Evolutionary conservation across 1,139 yeast species (phyloP), one percentile per base, ranked within the genome.

Genomic region (Candida glucosophila): DNA sequence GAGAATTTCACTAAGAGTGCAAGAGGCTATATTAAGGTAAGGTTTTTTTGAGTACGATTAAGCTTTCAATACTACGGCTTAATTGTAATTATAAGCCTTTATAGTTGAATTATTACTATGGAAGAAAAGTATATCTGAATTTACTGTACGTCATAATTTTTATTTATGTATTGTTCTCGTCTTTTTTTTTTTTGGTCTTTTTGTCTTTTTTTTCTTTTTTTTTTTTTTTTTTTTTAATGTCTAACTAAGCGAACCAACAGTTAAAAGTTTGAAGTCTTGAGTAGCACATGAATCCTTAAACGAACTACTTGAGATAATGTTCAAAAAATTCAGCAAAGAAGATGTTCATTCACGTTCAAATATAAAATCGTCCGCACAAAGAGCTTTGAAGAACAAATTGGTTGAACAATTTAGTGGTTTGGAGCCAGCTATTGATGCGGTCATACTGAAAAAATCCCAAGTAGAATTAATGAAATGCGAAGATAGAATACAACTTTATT

Each of bases 371-470:
- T 86, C 96, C 1, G 90, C 80, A 8, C 95, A 86, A 49, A 72
- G 96, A 52, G 82, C 82, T 6, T 65, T 88, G 39, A 82, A 82
- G 49, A 41, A 79, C 19, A 81, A 77, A 42, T 65, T 88, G 28
- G 79, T 78, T 3, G 62, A 64, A 7, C 83, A 78, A 49, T 88
- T 77, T 47, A 86, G 86, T 14, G 60, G 56, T 19, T 56, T 85
- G 36, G 94, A 82, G 44, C 69, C 75, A 5, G 75, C 70, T 15
- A 78, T 86, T 25, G 96, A 86, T 43, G 81, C 73, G 26, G 58
- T 88, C 35, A 71, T 88, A 43, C 97, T 97, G 45, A 88, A 90
- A 61, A 88, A 90, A 53, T 72, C 88, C n/a, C 92, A 82, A 48
- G 73, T 83, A 22, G 73, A 79, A 27, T 67, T 80, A 35, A 70